Evolutionary conservation across 2,329 filamentous ascomycete species (phyloP), one percentile per base, ranked within the genome.

Genomic region (Nectriaceae sp.): DNA sequence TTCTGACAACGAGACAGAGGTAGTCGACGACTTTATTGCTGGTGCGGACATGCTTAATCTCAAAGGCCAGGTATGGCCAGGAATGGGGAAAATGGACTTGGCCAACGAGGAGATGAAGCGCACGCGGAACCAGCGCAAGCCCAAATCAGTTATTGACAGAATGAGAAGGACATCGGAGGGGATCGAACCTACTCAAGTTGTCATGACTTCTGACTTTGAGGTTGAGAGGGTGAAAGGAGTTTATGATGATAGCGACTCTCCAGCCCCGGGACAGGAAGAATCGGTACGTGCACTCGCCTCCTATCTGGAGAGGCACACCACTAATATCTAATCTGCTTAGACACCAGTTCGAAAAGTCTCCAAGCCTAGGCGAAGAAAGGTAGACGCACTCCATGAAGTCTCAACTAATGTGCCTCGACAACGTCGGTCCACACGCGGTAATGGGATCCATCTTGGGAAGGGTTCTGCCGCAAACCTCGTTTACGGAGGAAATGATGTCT

Each of bases 61-160:
- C 44, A 92, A 92, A 66, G 88, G 88, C 2, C 73, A 85, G n/a
- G 74, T 83, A 40, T 90, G 85, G 77, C 85, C 86, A 3, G 89
- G 89, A 16, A 92, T 92, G 88, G 80, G 82, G 44, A 77, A 90
- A n/a, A 91, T 92, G 64, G 89, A 93, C 66, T 84, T 89, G 44
- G 89, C 89, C 4, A 88, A 85, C 4, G 79, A 84, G 15, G 82
- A 87, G 52, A 87, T 88, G 77, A 86, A 83, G 59, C 79, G 85
- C 39, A 89, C 83, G 70, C 78, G 89, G 43, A 92, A 92, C 64
- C 89, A 93, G 68, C 84, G 87, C 60, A 93, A 93, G 66, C 82
- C 86, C 45, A 77, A 75, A n/a, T 85, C 83, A 1, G 84, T 90
- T n/a, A 71, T 90, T 19, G 75, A 81, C 46, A 79, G 81, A 49